These are phyloP conservation scores for Xylaria venustula DNA, from an alignment of 495 filamentous ascomycete species.

Conservation along the genomic window DNA sequence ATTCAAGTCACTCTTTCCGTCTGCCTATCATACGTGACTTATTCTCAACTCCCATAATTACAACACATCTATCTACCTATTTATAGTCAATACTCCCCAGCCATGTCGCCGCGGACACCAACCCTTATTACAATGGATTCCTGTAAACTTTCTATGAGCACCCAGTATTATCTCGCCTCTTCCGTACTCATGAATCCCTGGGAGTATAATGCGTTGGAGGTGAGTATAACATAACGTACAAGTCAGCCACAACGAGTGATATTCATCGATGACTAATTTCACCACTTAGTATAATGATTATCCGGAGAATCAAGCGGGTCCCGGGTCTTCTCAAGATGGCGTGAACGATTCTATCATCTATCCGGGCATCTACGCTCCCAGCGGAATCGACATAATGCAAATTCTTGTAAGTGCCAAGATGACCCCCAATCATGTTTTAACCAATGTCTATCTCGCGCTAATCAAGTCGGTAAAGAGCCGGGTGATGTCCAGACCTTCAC, in stretches of 20 bases:
- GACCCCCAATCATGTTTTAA: neutral
- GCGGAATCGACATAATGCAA: slow-evolving; percentile 45
- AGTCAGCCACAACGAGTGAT: neutral
- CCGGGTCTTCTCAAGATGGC: slow-evolving; percentile 2
- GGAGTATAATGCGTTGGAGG: slow-evolving; percentile 27
- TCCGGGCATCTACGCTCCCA: slow-evolving; percentile 47
- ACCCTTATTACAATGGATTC: neutral
- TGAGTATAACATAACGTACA: slow-evolving; percentile 13
- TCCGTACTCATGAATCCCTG: slow-evolving; percentile 29
- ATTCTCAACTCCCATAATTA: neutral
- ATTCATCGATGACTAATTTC: slow-evolving; percentile 11
- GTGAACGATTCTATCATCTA: slow-evolving; percentile 42
- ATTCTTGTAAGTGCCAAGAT: slow-evolving; percentile 40
- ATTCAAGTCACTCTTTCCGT: neutral
- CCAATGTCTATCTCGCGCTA: neutral
- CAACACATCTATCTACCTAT: neutral
- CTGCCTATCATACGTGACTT: neutral
- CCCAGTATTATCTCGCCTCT: neutral
- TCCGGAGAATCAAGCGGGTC: neutral
- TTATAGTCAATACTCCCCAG: too few species aligned
- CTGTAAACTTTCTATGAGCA: slow-evolving; percentile 6
- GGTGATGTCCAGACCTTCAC: slow-evolving; percentile 42
- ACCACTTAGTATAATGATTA: slow-evolving; percentile 6
- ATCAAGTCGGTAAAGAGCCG: slow-evolving; percentile 29
- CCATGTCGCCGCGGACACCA: neutral